These are phyloP conservation scores for Cryphonectria parasitica DNA, from an alignment of 2,329 filamentous ascomycete species.

Conservation along the genomic window DNA sequence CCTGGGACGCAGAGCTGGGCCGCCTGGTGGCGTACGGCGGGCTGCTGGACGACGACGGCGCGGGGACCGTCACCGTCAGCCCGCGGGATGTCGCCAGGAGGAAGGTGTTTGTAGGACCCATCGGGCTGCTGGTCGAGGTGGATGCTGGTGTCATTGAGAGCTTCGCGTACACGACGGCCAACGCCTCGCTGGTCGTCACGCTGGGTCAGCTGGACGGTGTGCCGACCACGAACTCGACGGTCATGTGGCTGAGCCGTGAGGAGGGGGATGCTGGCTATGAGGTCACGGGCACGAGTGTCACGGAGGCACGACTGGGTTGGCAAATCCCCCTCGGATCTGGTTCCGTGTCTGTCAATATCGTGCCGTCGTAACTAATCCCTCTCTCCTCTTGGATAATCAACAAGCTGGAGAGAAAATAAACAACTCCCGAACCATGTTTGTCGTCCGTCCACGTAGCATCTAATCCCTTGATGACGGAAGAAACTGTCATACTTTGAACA, in stretches of 20 bases:
- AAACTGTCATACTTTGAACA: too few species aligned
- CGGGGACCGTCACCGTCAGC: constrained; percentile 40
- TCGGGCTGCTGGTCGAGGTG: constrained; percentile 46
- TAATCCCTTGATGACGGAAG: too few species aligned
- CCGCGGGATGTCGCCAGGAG: constrained; percentile 52
- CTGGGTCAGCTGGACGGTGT: constrained; percentile 38
- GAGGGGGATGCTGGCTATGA: constrained; percentile 34
- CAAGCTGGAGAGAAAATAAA: too few species aligned
- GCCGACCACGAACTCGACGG: constrained; percentile 36
- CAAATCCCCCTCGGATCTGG: constrained; percentile 34
- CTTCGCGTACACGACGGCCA: constrained; percentile 40
- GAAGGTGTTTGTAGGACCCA: constrained; percentile 51
- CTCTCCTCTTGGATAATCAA: not conserved
- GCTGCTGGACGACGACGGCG: constrained; percentile 34
- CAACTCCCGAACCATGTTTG: not conserved
- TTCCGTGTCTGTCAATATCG: constrained; percentile 30
- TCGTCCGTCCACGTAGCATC: too few species aligned
- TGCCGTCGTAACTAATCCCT: constrained; percentile 7
- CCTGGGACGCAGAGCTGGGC: constrained; percentile 44
- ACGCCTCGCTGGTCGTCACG: constrained; percentile 36
- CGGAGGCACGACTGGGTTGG: constrained; percentile 36
- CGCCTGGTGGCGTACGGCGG: constrained; percentile 57
- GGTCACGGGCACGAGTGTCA: constrained; percentile 32
- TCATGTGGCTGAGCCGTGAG: constrained; percentile 43
- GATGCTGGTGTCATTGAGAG: constrained; percentile 49